Evolutionary conservation across 2,329 filamentous ascomycete species (phyloP), one percentile per base, ranked within the genome.

Genomic region (Nigrograna mackinnonii): DNA sequence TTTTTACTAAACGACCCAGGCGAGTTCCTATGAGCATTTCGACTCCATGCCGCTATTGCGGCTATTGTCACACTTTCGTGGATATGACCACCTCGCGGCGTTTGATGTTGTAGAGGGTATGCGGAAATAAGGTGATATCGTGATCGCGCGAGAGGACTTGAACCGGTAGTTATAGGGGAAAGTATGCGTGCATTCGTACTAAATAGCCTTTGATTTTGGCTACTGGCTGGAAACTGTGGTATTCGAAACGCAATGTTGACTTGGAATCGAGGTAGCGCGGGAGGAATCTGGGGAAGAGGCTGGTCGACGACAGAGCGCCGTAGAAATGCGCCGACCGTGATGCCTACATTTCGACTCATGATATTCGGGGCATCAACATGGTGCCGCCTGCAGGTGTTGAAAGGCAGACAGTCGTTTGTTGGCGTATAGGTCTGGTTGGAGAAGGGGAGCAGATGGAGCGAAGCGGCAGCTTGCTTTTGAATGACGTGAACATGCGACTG

Each of bases 301-400:
- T 54, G 58, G 54, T 57, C 57, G 44, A 57, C 53, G 46, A 57
- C 39, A 20, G 57, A 55, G 55, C 60, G 61, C 54, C 62, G 57
- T 48, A 65, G 46, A 37, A 58, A 49, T 46, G 64, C 64, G 65
- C 60, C 63, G 55, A 60, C 54, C 53, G 56, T 50, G 46, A 54
- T 47, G 54, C 56, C 64, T 60, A 66, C 70, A 74, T 72, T 67
- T 60, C 71, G 59, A 59, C 66, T 72, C 73, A 76, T 76, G 58
- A 60, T 69, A 61, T 52, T 39, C 50, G 54, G 45, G 47, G 55
- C 46, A 44, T 41, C 54, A 48, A 58, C 67, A 70, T 70, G 57
- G 50, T 60, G 52, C 9, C 19, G n/a, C n/a, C n/a, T n/a, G n/a
- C n/a, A n/a, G n/a, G n/a, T n/a, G n/a, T n/a, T n/a, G n/a, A n/a